These are phyloP conservation scores for Cordyceps tenuipes DNA, from an alignment of 2,329 filamentous ascomycete species.

Conservation along the genomic window DNA sequence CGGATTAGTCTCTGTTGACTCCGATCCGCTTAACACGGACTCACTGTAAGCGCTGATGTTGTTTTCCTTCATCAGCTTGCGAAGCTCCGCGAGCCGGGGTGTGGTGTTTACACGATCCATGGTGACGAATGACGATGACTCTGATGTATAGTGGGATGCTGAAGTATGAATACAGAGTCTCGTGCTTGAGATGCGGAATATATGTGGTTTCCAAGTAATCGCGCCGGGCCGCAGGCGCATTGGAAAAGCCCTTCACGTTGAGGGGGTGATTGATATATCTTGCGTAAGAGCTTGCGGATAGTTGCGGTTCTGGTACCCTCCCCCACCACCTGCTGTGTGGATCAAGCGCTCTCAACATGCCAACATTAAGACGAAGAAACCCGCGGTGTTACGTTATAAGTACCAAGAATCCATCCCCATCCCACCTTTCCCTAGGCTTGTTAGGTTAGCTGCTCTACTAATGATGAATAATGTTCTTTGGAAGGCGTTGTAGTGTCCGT, in stretches of 20 bases:
- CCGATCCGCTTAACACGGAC: neutral
- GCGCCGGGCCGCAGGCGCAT: conserved; percentile 3
- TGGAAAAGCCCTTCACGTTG: conserved; percentile 1
- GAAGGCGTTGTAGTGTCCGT: too few species aligned
- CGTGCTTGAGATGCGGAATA: neutral
- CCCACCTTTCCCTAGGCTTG: neutral
- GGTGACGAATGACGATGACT: neutral
- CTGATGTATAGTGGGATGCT: neutral
- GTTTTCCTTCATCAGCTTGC: conserved; percentile 78
- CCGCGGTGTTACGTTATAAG: conserved; percentile 4
- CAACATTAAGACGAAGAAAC: neutral
- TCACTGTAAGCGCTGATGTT: conserved; percentile 89
- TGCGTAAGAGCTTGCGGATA: conserved; percentile 3
- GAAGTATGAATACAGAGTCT: neutral
- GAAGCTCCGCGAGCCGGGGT: conserved; percentile 64
- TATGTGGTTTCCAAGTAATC: conserved; percentile 4
- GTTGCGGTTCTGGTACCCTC: conserved; percentile 9
- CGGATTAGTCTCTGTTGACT: conserved; percentile 13
- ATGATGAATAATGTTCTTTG: too few species aligned
- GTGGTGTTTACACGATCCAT: conserved; percentile 59
- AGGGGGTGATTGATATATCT: conserved; percentile 7
- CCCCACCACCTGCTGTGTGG: conserved; percentile 7
- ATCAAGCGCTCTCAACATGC: neutral
- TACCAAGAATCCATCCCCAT: neutral
- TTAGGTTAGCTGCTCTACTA: neutral